Conservation (phyloP, 176 grass and related monocot genomes). For the Neostapfia colusana region DNA sequence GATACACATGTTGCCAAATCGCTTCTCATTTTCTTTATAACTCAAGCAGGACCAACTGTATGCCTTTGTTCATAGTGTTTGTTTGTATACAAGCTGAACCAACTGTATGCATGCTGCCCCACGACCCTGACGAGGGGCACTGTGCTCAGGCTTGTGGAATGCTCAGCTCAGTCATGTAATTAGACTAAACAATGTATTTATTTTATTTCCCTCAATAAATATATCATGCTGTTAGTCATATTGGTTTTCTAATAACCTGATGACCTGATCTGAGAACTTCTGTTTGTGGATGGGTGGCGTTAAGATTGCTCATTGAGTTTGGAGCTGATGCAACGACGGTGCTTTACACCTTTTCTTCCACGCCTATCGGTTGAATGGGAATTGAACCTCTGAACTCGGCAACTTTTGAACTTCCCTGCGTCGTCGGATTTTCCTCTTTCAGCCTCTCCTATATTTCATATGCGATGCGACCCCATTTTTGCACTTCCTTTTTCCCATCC, state of each 20-base stretch:
- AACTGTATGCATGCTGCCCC: conserved; percentile 24
- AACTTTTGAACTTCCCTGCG: conserved; percentile 15
- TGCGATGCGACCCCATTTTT: not conserved
- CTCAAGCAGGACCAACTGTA: not conserved
- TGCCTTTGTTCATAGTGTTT: conserved; percentile 17
- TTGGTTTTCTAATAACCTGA: not conserved
- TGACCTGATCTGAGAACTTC: not conserved
- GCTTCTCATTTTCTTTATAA: no score
- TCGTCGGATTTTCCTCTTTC: conserved; percentile 9
- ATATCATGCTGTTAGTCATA: not conserved
- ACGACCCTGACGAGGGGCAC: not conserved
- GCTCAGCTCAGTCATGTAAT: conserved; percentile 11
- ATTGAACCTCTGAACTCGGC: not conserved
- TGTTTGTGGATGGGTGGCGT: not conserved
- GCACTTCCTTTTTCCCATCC: not conserved
- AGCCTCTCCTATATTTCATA: not conserved
- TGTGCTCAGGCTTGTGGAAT: not conserved
- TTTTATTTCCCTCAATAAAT: conserved; percentile 3
- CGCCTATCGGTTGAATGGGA: not conserved
- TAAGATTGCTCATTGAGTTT: not conserved
- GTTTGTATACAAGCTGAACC: conserved; percentile 38
- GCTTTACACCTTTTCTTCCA: not conserved
- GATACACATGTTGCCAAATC: not conserved
- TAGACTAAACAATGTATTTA: conserved; percentile 22
- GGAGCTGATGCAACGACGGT: not conserved